These are phyloP conservation scores for Phoenix roebelenii DNA, from an alignment of 176 grass and related monocot genomes.

Conservation along the genomic window DNA sequence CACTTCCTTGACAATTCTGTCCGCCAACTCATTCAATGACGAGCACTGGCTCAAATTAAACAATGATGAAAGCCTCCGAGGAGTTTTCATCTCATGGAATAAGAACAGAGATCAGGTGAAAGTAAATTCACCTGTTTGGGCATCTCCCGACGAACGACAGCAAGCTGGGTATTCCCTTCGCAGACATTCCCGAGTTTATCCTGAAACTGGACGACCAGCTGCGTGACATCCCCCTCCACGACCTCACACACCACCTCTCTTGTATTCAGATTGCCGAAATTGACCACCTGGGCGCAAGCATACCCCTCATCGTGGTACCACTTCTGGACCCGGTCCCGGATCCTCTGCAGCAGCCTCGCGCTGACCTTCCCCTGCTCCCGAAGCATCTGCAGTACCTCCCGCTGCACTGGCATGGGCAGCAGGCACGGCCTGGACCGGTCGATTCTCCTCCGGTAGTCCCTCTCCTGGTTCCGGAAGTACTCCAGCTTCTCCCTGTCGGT, in stretches of 20 bases:
- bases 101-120: neutral
- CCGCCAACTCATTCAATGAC: too few relatives aligned
- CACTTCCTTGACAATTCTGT: too few relatives aligned
- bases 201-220: constrained; percentile 78
- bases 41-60: too few relatives aligned
- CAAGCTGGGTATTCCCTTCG: constrained; percentile 70
- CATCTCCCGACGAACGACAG: constrained; percentile 65
- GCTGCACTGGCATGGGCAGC: constrained; percentile 45
- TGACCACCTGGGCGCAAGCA: constrained; percentile 78
- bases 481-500: constrained; percentile 92
- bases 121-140: constrained; percentile 47
- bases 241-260: constrained; percentile 86
- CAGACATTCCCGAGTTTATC: constrained; percentile 90
- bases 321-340: constrained; percentile 76
- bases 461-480: constrained; percentile 79
- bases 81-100: too few relatives aligned
- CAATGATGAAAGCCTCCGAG: too few relatives aligned
- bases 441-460: constrained; percentile 70
- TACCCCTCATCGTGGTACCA: constrained; percentile 97
- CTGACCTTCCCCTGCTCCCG: constrained; percentile 64
- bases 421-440: constrained; percentile 52
- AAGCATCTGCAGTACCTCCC: constrained; percentile 72
- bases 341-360: constrained; percentile 84
- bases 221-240: constrained; percentile 75
- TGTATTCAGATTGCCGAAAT: constrained; percentile 86